Conservation (phyloP, 805 yeast species). For the Phaffomyces opuntiae region DNA sequence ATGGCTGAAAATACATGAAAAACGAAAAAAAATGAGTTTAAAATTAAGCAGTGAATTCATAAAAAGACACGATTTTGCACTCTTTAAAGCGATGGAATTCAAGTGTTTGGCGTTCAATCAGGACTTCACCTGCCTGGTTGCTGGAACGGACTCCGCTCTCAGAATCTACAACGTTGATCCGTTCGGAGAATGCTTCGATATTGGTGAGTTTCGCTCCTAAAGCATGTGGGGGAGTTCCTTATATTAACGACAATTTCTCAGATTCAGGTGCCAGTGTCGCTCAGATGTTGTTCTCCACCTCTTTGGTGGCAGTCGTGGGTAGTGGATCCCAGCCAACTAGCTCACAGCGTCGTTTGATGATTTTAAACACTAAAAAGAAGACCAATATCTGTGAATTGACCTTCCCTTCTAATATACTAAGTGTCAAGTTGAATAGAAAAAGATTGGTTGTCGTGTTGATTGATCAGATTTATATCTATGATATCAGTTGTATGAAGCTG, state of each 20-base stretch:
- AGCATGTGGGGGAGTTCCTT: background rate
- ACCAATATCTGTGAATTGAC: constrained; percentile 79
- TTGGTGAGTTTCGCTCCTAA: constrained; percentile 18
- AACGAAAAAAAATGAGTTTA: no score
- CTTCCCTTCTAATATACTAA: constrained; percentile 69
- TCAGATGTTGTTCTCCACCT: constrained; percentile 88
- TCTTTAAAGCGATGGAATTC: background rate
- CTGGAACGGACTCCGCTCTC: constrained; percentile 60
- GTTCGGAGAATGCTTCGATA: constrained; percentile 62
- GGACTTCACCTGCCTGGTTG: constrained; percentile 73
- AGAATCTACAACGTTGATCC: constrained; percentile 85
- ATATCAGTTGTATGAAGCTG: constrained; percentile 82
- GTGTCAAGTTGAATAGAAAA: constrained; percentile 73
- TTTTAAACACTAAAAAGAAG: constrained; percentile 65
- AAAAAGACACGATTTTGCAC: background rate
- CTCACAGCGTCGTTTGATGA: constrained; percentile 54
- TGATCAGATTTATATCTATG: constrained; percentile 83
- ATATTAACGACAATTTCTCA: background rate
- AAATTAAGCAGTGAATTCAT: background rate
- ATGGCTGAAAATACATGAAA: background rate
- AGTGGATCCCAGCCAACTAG: constrained; percentile 61
- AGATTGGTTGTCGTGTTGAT: constrained; percentile 70
- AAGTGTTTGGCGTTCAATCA: constrained; percentile 45
- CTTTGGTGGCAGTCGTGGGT: constrained; percentile 79
- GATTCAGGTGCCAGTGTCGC: constrained; percentile 45